Percentiles rank a stretch among this genome's conserved stretches.
These are phyloP conservation scores for Aspergillus texensis DNA, from an alignment of 2,329 filamentous ascomycete genomes.

Conservation along the genomic window DNA sequence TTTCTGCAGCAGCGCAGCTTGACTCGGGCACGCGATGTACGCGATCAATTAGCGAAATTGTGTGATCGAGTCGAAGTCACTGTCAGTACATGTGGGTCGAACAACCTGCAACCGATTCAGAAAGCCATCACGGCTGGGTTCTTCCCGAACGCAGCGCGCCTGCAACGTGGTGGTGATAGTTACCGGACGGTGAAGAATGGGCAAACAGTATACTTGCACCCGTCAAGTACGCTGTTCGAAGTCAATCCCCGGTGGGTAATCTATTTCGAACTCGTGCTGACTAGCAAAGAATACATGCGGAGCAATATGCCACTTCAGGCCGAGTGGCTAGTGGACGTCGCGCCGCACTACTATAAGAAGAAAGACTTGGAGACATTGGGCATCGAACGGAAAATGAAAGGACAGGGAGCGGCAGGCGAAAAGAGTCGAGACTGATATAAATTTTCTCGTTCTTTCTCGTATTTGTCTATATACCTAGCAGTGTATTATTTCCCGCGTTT, in stretches of 20 bases:
- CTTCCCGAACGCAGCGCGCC: constrained; percentile 85
- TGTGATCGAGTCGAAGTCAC: constrained; percentile 91
- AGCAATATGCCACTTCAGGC: constrained; percentile 82
- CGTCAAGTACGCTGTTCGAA: constrained; percentile 78
- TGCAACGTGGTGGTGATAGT: constrained; percentile 80
- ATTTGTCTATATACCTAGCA: neutral
- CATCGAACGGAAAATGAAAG: constrained; percentile 73
- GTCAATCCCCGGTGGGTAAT: constrained; percentile 83
- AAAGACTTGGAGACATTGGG: constrained; percentile 83
- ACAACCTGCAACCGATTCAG: constrained; percentile 76
- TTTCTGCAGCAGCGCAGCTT: constrained; percentile 91
- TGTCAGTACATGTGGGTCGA: constrained; percentile 66
- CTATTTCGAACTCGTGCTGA: constrained; percentile 85
- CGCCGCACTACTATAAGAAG: constrained; percentile 93
- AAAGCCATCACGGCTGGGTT: constrained; percentile 89
- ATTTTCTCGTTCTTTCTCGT: neutral
- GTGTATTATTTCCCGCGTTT: neutral
- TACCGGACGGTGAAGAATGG: constrained; percentile 93
- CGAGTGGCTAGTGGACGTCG: constrained; percentile 84
- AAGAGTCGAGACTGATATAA: constrained; percentile 33
- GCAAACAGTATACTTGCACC: constrained; percentile 88
- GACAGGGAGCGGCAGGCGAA: constrained; percentile 48
- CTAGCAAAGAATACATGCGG: constrained; percentile 93
- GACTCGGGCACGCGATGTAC: constrained; percentile 83
- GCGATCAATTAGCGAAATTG: constrained; percentile 87